Evolutionary conservation across 169 alveolate species (phyloP), one percentile per base, ranked within the genome.

Genomic region (Plasmodium gallinaceum): DNA sequence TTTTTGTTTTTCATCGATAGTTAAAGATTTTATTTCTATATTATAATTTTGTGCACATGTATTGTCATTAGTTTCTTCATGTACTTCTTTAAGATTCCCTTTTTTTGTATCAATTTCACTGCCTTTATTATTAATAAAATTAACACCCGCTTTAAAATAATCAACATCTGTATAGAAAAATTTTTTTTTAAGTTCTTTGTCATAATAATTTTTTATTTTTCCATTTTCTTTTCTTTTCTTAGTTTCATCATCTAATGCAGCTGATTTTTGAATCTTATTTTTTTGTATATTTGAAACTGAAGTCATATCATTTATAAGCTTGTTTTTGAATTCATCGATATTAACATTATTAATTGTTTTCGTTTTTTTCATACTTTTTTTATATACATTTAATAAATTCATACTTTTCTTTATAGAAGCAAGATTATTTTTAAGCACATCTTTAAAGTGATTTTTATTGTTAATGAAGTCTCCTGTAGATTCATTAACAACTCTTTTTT

Each of bases 1-100:
- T 62, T 66, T 76, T 66, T 76, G 78, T 58, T 64, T 58, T 65
- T 76, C 89, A 76, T 76, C 78, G 45, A 76, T 76, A 45, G 22
- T 64, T 42, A 76, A 76, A 20, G 26, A 24, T 18, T 76, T 76
- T 76, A 76, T n/a, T 65, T 58, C 69, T 76, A 76, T 48, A 20
- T 76, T 76, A 54, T 43, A 76, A 66, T 46, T 64, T 22, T 42
- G 32, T 66, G 26, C 46, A 32, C 32, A 8, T 39, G 48, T 32
- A 26, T 76, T 39, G 51, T 46, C 89, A 10, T 76, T 74, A 46
- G n/a, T 57, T 58, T 65, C 61, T 39, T 57, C 18, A 54, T 74
- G 60, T 6, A 12, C 18, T 57, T 74, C 60, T 74, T 42, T 64
- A 58, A 42, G 37, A 74, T 39, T 74, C 43, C 61, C 39, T 48